Conservation (phyloP, 106 monocot species). For the Acorus calamus region DNA sequence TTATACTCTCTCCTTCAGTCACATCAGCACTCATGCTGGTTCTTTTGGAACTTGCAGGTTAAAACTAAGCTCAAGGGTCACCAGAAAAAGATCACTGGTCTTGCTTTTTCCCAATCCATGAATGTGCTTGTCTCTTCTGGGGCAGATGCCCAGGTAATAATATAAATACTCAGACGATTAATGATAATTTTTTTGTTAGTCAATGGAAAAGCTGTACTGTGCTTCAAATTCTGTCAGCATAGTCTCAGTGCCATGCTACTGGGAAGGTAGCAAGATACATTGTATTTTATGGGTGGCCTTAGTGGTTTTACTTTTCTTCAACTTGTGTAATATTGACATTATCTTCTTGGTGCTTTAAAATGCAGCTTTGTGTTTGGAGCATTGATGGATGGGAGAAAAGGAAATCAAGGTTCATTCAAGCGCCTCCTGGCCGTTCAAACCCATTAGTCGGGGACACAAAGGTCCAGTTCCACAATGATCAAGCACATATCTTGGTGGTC, state of each 20-base stretch:
- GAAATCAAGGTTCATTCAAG: slow-evolving; percentile 75
- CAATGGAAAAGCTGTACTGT: too few species aligned
- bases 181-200: neutral
- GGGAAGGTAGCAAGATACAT: neutral
- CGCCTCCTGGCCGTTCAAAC: slow-evolving; percentile 41
- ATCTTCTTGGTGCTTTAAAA: neutral
- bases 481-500: slow-evolving; percentile 74
- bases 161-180: too few species aligned
- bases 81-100: slow-evolving; percentile 71
- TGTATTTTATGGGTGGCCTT: neutral
- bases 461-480: slow-evolving; percentile 98
- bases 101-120: slow-evolving; percentile 83
- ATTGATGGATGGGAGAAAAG: slow-evolving; percentile 98
- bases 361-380: slow-evolving; percentile 94
- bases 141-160: slow-evolving; percentile 86
- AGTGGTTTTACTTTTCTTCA: neutral
- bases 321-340: neutral
- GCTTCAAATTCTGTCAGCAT: too few species aligned
- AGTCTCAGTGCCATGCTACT: neutral
- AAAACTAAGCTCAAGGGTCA: slow-evolving; percentile 95
- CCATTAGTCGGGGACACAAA: slow-evolving; percentile 83
- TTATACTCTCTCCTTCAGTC: too few species aligned
- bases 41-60: slow-evolving; percentile 27
- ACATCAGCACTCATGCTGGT: too few species aligned
- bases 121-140: slow-evolving; percentile 89